A percentile compares a stretch with the other conserved stretches of the same genome.
Conservation (phyloP, 1,139 yeast species). For the Pneumocystis murina region DNA sequence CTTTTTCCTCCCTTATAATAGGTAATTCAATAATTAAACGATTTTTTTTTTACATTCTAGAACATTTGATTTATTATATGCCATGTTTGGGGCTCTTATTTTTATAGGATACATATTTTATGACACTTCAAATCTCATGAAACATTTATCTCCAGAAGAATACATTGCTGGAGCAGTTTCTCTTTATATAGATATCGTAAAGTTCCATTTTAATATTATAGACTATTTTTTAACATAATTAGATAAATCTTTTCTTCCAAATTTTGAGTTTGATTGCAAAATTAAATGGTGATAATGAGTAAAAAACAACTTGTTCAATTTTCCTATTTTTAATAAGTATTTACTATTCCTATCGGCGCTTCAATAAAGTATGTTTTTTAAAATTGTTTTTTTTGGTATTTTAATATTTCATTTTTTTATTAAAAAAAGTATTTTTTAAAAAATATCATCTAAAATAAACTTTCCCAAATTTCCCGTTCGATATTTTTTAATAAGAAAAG, state of each 20-base stretch:
- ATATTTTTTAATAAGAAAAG: neutral
- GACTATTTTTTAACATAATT: neutral
- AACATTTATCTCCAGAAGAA: conserved; percentile 71
- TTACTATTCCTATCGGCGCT: neutral
- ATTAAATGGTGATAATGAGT: neutral
- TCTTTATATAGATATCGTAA: neutral
- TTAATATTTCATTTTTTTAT: neutral
- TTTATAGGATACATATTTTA: conserved; percentile 61
- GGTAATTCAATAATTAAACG: conserved; percentile 12
- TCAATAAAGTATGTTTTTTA: neutral
- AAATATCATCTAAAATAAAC: conserved; percentile 2
- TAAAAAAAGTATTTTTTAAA: neutral
- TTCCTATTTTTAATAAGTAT: neutral
- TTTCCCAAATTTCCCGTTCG: neutral
- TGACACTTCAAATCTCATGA: conserved; percentile 72
- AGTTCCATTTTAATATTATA: neutral
- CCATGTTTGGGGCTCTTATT: conserved; percentile 57
- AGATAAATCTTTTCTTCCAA: neutral
- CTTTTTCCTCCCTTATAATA: conserved; percentile 50
- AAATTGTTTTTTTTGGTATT: neutral
- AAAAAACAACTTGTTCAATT: neutral
- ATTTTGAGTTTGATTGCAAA: neutral
- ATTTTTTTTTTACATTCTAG: neutral
- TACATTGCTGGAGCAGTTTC: conserved; percentile 36
- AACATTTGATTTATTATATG: conserved; percentile 45